phyloP scores from a whole-genome alignment of 1,284 basidiomycete genomes.

The Butyriboletus appendiculatus region DNA sequence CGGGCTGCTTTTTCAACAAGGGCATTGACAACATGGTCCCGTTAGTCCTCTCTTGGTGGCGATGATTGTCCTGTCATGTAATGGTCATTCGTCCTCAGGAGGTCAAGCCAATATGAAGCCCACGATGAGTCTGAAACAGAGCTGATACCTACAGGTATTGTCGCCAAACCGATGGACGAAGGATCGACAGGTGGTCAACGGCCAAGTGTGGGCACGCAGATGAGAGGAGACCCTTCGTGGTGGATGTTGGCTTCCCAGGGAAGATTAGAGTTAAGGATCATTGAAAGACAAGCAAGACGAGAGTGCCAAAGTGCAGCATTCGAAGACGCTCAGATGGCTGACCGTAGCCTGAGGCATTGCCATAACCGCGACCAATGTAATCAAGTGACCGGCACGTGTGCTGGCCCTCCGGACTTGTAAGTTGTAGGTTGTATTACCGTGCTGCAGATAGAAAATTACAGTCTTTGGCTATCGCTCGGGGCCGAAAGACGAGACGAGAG shows the following conservation, averaged over 20 bases:
- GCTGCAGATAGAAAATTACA: too few relatives aligned
- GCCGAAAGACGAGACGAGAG: too few relatives aligned
- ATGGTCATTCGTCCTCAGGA: neutral
- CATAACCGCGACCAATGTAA: neutral
- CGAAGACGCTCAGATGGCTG: neutral
- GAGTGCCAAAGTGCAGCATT: neutral
- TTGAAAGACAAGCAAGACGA: neutral
- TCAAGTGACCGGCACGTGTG: neutral
- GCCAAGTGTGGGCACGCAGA: neutral
- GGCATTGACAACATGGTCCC: neutral
- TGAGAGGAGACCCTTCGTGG: neutral
- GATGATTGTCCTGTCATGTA: neutral
- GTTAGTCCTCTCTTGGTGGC: neutral
- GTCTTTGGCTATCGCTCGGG: too few relatives aligned
- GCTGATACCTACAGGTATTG: neutral
- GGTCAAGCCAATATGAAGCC: conserved; percentile 1
- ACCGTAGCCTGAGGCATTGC: too few relatives aligned
- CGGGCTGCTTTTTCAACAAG: neutral
- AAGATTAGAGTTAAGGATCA: neutral
- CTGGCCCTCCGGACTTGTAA: too few relatives aligned
- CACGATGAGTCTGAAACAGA: neutral
- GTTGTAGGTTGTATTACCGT: too few relatives aligned
- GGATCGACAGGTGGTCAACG: neutral
- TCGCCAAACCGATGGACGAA: neutral
- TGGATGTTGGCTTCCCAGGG: neutral